These are phyloP conservation scores for Nosema bombycis DNA, from an alignment of 371 early-diverging fungal species.

Conservation along the genomic window DNA sequence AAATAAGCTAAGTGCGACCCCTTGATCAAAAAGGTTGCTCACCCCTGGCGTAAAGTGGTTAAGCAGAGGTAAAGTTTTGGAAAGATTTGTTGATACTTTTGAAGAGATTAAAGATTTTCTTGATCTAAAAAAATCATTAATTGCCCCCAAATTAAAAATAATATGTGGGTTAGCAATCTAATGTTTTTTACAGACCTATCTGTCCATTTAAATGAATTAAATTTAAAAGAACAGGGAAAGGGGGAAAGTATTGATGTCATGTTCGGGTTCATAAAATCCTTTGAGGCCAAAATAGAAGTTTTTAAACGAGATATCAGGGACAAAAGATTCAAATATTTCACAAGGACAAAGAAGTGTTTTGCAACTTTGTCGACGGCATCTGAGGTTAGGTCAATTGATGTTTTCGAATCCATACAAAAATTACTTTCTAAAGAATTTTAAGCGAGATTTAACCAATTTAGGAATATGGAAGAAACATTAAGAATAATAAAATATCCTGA, in stretches of 20 bases:
- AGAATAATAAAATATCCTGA: too few species aligned
- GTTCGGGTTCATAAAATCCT: not conserved
- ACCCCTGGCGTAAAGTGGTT: too few species aligned
- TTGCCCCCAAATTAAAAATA: not conserved
- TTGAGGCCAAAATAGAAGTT: not conserved
- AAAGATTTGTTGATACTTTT: not conserved
- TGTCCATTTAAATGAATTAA: not conserved
- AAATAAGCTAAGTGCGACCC: too few species aligned
- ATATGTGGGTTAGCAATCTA: not conserved
- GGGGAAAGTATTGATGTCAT: not conserved
- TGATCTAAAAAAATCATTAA: not conserved
- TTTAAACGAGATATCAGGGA: not conserved
- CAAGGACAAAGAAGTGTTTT: not conserved
- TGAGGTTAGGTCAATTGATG: too few species aligned
- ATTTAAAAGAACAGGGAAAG: not conserved
- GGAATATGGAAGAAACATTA: too few species aligned
- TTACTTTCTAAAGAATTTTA: too few species aligned
- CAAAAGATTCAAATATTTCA: not conserved
- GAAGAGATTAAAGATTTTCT: not conserved
- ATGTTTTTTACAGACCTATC: not conserved
- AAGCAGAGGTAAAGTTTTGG: not conserved
- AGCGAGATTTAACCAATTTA: too few species aligned
- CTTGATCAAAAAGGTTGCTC: too few species aligned
- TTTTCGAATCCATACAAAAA: too few species aligned
- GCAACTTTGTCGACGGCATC: too few species aligned